Evolutionary conservation across 345 rosid species (phyloP), one percentile per base, ranked within the genome.

Genomic region (Eucalyptus virginea): DNA sequence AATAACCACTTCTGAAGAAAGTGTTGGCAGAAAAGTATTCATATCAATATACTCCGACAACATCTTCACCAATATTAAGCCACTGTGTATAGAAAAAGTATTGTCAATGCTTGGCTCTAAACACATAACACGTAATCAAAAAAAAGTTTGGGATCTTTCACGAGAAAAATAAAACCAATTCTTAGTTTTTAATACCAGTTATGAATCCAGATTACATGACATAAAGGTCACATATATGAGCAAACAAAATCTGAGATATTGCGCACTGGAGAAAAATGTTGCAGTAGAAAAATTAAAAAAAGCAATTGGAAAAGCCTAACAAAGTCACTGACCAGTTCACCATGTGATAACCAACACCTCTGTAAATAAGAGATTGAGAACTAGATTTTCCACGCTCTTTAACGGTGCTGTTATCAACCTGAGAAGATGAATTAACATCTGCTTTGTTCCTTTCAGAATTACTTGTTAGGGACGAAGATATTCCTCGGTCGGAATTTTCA

Each of bases 1-100:
- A 88, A 94, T 97, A 92, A 94, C 98, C 92, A 97, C 93, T 93
- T 98, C 99, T 51, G 96, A 94, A 89, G 99, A 97, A 81, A 97
- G 91, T 72, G 96, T 93, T 69, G 97, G 98, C 92, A 98, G 93
- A 91, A 93, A 93, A 89, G 93, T 92, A 93, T 94, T 95, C 97
- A 97, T 98, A 92, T 96, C 99, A 91, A 98, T 93, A 95, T 98
- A 98, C 92, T 98, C 99, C 15, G 99, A 95, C 94, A 98, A 87
- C 97, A 97, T 96, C 97, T 98, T 98, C 94, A 98, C 92, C 95
- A 98, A 92, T 91, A 98, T 97, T 90, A 98, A 93, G 92, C 99
- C 99, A 93, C 99, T 98, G 98, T 86, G 88, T 87, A 91, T 88
- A 77, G 87, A 24, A 42, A 54, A 51, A 65, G 37, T 21, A 47